Base-by-base conservation (phyloP, 768 basidiomycete species). In the Naganishia friedmannii region DNA sequence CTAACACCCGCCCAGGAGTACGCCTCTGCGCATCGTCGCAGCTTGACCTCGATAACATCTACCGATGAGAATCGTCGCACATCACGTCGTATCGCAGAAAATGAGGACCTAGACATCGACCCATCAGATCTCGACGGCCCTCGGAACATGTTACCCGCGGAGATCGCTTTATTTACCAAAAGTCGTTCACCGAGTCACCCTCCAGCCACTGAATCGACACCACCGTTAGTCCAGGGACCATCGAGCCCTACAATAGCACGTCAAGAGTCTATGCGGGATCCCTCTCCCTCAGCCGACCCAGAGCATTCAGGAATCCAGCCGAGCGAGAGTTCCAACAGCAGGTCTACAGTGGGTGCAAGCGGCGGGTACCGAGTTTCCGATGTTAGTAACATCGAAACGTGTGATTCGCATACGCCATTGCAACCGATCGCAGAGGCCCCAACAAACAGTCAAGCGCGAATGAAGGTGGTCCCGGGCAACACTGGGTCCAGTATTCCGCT, bases 131-230 rank as follows among this genome's bases (percentile, higher is more conserved):
- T 68, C 54, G 67, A 55, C 19, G 67, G 46, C 17, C 23, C 39
- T 21, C 53, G 67, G 29, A 68, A 68, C 39, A 68, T 68, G 67
- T 54, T 68, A 5, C 67, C 67, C 53, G 37, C 67, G 23, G 53
- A 68, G 54, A 54, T 68, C 10, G 34, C 67, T 3, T 21, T 66
- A 2, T 68, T 68, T 12, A 53, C 53, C 1, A 10, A 32, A 10
- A 9, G 19, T 37, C 57, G 29, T 21, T 19, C 57, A 31, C 4
- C 7, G 57, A 58, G 57, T 51, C 48, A 51, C 23, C 48, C 23
- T 26, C n/a, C 48, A 3, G 23, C 3, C 4, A 4, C 48, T 5
- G n/a, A 51, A 7, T 51, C 48, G 48, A 51, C 48, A 4, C 48
- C 48, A 12, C 19, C 48, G 13, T 51, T 26, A 12, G 23, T 51